phyloP scores from a whole-genome alignment of 192 early-diverging fungal genomes.

The Helicostylum pulchrum region DNA sequence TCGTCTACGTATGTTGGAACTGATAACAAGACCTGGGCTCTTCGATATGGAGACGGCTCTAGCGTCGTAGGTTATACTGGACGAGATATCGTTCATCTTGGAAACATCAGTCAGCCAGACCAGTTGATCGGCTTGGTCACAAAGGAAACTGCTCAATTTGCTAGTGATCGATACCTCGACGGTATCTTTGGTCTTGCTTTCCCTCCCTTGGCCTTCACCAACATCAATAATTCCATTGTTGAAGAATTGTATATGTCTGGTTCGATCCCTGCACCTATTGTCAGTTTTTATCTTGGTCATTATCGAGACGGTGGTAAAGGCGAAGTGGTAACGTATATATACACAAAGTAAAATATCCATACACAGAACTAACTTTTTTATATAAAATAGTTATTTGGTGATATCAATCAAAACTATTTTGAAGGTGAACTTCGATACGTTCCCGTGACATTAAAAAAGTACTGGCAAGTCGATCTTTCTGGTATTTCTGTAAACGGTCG shows the following conservation, averaged over 20 bases:
- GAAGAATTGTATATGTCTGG: conserved; percentile 21
- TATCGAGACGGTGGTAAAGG: conserved; percentile 43
- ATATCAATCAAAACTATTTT: conserved; percentile 49
- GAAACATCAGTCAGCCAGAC: conserved; percentile 50
- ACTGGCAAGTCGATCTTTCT: conserved; percentile 51
- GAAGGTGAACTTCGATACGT: conserved; percentile 53
- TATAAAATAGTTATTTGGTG: conserved; percentile 41
- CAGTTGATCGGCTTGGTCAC: conserved; percentile 62
- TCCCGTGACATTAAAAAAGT: conserved; percentile 50
- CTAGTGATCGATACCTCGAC: conserved; percentile 57
- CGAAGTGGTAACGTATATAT: conserved; percentile 30
- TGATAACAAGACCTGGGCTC: conserved; percentile 31
- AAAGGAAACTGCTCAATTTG: conserved; percentile 51
- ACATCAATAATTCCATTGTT: conserved; percentile 10
- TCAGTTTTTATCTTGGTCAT: conserved; percentile 31
- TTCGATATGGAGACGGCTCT: conserved; percentile 47
- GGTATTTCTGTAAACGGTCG: conserved; percentile 33
- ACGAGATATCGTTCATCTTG: conserved; percentile 53
- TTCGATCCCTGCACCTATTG: conserved; percentile 15
- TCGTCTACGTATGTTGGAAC: conserved; percentile 26
- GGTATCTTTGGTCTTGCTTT: conserved; percentile 68
- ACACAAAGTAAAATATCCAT: neutral
- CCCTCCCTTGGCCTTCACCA: conserved; percentile 32
- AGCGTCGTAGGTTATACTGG: conserved; percentile 34
- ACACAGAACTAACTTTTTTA: neutral